phyloP scores from a whole-genome alignment of 495 filamentous ascomycete genomes.

The Aspergillus sclerotiicarbonarius region DNA sequence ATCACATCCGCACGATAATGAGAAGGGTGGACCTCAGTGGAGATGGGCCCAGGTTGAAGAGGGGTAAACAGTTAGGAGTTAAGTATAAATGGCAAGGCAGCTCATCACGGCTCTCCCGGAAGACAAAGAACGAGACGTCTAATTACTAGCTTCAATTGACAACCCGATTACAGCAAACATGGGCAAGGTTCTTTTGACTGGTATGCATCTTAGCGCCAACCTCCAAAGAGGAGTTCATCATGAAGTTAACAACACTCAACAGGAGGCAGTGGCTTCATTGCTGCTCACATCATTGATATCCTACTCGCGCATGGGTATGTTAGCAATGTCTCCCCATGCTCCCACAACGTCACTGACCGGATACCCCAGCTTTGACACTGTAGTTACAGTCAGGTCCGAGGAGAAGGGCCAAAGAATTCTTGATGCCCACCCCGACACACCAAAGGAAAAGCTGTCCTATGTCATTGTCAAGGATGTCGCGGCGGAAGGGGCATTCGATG shows the following conservation, averaged over 20 bases:
- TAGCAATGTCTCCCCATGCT: not conserved
- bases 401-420: slow-evolving; percentile 77
- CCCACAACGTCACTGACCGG: slow-evolving; percentile 6
- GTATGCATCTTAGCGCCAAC: slow-evolving; percentile 20
- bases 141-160: not conserved
- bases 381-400: slow-evolving; percentile 79
- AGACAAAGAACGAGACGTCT: not conserved
- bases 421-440: slow-evolving; percentile 57
- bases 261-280: slow-evolving; percentile 72
- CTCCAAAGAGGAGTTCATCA: not conserved
- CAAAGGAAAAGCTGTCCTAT: slow-evolving; percentile 67
- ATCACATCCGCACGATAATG: slow-evolving; percentile 17
- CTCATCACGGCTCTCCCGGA: not conserved
- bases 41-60: not conserved
- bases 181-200: slow-evolving; percentile 44
- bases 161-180: slow-evolving; percentile 22
- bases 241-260: slow-evolving; percentile 15
- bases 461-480: slow-evolving; percentile 84
- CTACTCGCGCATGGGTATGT: slow-evolving; percentile 59
- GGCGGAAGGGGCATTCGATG: slow-evolving; percentile 69
- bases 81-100: not conserved
- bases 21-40: slow-evolving; percentile 16
- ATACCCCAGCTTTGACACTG: slow-evolving; percentile 59
- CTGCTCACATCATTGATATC: slow-evolving; percentile 75
- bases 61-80: slow-evolving; percentile 9